Conservation (phyloP, 768 basidiomycete species). For the Suillus subluteus region DNA sequence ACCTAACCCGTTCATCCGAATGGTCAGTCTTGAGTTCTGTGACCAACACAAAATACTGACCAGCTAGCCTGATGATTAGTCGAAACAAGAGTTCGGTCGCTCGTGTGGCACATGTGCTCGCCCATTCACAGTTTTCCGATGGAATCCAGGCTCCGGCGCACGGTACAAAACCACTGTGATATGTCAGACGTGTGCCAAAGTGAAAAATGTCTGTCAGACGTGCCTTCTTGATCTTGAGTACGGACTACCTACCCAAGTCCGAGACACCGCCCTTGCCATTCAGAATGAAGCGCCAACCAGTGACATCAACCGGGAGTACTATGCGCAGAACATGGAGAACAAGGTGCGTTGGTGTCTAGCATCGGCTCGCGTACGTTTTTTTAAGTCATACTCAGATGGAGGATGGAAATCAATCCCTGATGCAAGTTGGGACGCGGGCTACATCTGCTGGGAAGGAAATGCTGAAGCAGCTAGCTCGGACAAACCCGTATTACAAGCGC, state of each 20-base stretch:
- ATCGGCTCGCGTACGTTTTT: background rate
- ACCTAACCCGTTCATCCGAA: slow-evolving; percentile 86
- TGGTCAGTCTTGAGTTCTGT: slow-evolving; percentile 57
- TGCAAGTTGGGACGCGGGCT: slow-evolving; percentile 59
- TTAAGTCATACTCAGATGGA: slow-evolving; percentile 54
- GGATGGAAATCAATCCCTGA: slow-evolving; percentile 62
- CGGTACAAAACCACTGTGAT: slow-evolving; percentile 97
- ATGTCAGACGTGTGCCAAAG: slow-evolving; percentile 96
- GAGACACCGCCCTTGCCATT: slow-evolving; percentile 90
- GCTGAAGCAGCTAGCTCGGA: slow-evolving; percentile 92
- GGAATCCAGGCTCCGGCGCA: slow-evolving; percentile 94
- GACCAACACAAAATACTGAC: slow-evolving; percentile 10
- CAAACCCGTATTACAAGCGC: slow-evolving; percentile 97
- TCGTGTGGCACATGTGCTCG: slow-evolving; percentile 98
- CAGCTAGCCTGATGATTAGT: slow-evolving; percentile 48
- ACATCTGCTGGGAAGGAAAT: slow-evolving; percentile 92
- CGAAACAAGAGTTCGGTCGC: slow-evolving; percentile 94
- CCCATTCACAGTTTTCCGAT: slow-evolving; percentile 96
- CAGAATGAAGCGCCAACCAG: slow-evolving; percentile 91
- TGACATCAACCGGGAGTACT: slow-evolving; percentile 96
- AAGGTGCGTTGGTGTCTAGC: slow-evolving; percentile 51
- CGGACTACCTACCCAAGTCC: slow-evolving; percentile 93
- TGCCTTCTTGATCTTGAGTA: slow-evolving; percentile 97
- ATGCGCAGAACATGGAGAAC: slow-evolving; percentile 88
- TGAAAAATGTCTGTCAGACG: slow-evolving; percentile 96